Base-by-base conservation (phyloP, 2,329 filamentous ascomycete species). In the Aspergillus brunneoviolaceus region DNA sequence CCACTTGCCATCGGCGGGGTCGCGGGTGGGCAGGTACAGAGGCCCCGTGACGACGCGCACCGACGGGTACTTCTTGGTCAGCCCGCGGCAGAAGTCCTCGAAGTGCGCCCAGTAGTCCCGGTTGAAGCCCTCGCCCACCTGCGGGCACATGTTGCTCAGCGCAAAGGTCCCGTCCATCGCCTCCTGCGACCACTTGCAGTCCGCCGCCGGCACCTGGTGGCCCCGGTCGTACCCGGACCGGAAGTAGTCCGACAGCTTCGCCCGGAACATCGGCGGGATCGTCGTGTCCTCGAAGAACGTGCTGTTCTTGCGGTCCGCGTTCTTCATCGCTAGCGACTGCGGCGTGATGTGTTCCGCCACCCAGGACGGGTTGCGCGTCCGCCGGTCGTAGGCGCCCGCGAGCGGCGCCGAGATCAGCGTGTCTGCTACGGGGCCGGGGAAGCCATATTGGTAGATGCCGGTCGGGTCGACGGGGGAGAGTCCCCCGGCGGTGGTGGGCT, bases 81-180 rank as follows among this genome's bases (percentile, higher is more conserved):
- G 82, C 19, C 92, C 83, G 10, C 95, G 86, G 79, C 94, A 97
- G 73, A 98, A 99, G 73, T 97, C 94, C 80, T 99, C 95, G 67
- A 99, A 93, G 76, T 99, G 95, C 42, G 95, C 90, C 95, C 95
- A 99, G 85, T 99, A 99, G 80, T 99, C 95, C 55, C 95, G 86
- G 80, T 99, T 99, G 84, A 99, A 99, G 60, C 95, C 95, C 74
- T 97, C 92, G 67, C 95, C 95, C 31, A 99, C 95, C 80, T 99
- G 95, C 33, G 95, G 95, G 73, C 93, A 96, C 93, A 99, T 99
- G 80, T 99, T 99, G 73, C 85, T 89, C 58, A 99, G 84, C 72
- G 87, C 89, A 73, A 99, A 99, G 2, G 95, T 99, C 60, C 91
- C 91, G 78, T 99, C 87, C 92, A 99, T 96, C 65, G 95, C 93